These are phyloP conservation scores for Vigna unguiculata DNA, from an alignment of 306 rosid species.

Conservation along the genomic window DNA sequence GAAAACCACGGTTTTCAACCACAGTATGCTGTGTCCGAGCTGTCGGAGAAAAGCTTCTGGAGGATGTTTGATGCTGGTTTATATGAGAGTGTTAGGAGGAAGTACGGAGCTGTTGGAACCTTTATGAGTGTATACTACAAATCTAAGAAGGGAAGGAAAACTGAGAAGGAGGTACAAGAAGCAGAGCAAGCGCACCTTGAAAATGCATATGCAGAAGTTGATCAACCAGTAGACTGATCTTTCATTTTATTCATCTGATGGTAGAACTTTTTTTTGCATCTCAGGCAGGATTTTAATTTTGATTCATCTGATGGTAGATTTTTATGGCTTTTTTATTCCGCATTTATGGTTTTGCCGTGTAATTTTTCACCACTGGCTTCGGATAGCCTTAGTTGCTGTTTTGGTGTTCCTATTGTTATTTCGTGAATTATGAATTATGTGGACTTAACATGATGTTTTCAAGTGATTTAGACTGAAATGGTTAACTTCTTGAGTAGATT, in stretches of 20 bases:
- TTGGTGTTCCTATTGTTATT: constrained; percentile 36
- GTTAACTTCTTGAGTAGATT: not conserved
- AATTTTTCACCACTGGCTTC: constrained; percentile 35
- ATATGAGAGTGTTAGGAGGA: constrained; percentile 77
- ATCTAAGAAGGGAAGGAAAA: constrained; percentile 96
- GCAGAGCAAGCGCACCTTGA: constrained; percentile 93
- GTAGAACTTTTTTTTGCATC: constrained; percentile 39
- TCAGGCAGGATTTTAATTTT: constrained; percentile 60
- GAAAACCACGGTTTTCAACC: constrained; percentile 95
- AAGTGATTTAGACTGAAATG: constrained; percentile 40
- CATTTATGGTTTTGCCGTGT: constrained; percentile 26
- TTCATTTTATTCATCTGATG: constrained; percentile 30
- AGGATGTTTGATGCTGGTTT: constrained; percentile 90
- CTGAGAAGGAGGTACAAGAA: constrained; percentile 97
- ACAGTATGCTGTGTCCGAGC: constrained; percentile 93
- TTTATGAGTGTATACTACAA: constrained; percentile 98
- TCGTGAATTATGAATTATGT: constrained; percentile 18
- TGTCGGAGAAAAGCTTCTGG: constrained; percentile 89
- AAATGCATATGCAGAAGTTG: constrained; percentile 79
- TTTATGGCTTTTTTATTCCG: constrained; percentile 31
- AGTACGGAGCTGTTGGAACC: constrained; percentile 90
- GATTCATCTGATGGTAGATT: constrained; percentile 38
- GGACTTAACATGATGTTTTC: constrained; percentile 46
- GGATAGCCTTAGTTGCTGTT: constrained; percentile 43
- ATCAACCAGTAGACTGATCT: constrained; percentile 60